A percentile compares a stretch with the other conserved stretches of the same genome.
Evolutionary conservation across 176 grass and related monocot genomes (phyloP).

Genomic region (Carex kokanica): DNA sequence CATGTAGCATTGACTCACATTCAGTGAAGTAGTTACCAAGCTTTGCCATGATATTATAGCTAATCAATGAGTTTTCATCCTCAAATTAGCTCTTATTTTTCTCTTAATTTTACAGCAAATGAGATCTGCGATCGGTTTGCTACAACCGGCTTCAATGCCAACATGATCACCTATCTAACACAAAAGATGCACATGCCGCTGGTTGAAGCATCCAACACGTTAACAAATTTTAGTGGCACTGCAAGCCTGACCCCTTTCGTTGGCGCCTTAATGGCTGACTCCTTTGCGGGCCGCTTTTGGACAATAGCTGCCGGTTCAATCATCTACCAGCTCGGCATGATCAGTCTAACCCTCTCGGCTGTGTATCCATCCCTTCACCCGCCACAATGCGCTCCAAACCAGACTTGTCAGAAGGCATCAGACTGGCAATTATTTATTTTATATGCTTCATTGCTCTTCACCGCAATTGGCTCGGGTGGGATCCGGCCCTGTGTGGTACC

Average conservation of each 20-base stretch:
- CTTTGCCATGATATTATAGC: neutral
- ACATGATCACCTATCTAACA: conserved; percentile 84
- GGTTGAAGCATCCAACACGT: conserved; percentile 64
- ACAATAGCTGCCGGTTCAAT: conserved; percentile 60
- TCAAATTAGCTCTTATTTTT: neutral
- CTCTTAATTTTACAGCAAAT: conserved; percentile 40
- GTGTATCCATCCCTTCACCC: conserved; percentile 54
- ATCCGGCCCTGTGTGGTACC: conserved; percentile 68
- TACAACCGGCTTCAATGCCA: conserved; percentile 54
- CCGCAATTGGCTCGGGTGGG: conserved; percentile 61
- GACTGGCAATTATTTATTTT: conserved; percentile 47
- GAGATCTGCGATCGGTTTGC: conserved; percentile 70
- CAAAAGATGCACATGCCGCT: conserved; percentile 66
- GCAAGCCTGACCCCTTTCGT: conserved; percentile 65
- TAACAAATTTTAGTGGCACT: conserved; percentile 61
- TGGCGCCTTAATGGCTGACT: conserved; percentile 71
- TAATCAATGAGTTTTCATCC: neutral
- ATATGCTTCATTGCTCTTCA: conserved; percentile 59
- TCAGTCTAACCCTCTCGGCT: conserved; percentile 64
- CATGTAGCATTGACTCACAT: neutral
- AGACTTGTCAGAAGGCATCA: conserved; percentile 50
- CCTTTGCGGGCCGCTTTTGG: conserved; percentile 83
- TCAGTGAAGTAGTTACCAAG: neutral
- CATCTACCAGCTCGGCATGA: conserved; percentile 85
- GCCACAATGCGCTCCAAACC: conserved; percentile 26